phyloP scores from a whole-genome alignment of 2,329 filamentous ascomycete species.

The Pezicula neosporulosa region DNA sequence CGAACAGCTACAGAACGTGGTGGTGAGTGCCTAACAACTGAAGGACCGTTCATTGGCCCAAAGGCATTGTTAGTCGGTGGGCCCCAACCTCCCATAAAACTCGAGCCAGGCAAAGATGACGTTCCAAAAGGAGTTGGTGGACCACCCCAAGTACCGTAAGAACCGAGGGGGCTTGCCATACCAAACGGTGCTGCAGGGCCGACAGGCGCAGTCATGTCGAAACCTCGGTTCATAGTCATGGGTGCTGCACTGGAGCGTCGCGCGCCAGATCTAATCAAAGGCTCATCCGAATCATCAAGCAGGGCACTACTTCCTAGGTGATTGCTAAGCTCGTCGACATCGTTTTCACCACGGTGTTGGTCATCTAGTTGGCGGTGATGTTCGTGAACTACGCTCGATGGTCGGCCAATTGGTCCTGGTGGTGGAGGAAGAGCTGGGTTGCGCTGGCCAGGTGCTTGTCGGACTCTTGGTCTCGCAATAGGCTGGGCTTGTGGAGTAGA shows the following conservation, averaged over 20 bases:
- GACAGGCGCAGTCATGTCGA: conserved; percentile 4
- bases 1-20: conserved; percentile 68
- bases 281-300: conserved; percentile 69
- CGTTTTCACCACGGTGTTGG: conserved; percentile 38
- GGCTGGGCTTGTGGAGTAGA: conserved; percentile 58
- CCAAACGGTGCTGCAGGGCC: conserved; percentile 23
- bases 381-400: conserved; percentile 66
- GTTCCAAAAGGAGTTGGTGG: conserved; percentile 29
- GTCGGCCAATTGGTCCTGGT: conserved; percentile 76
- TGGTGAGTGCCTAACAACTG: conserved; percentile 43
- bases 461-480: conserved; percentile 62
- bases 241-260: conserved; percentile 28
- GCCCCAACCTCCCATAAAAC: conserved; percentile 26
- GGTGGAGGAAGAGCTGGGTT: no score
- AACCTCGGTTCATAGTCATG: conserved; percentile 20
- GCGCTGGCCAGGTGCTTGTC: no score
- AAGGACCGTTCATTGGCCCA: conserved; percentile 36
- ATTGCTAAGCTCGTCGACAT: conserved; percentile 69
- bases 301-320: conserved; percentile 90
- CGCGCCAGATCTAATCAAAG: conserved; percentile 33
- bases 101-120: conserved; percentile 27
- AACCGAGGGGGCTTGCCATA: conserved; percentile 25
- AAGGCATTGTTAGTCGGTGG: conserved; percentile 39
- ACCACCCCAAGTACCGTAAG: conserved; percentile 28
- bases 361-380: conserved; percentile 36